Base-by-base conservation (phyloP, 225 moss, liverwort and hornwort species). In the Neckera pumila region DNA sequence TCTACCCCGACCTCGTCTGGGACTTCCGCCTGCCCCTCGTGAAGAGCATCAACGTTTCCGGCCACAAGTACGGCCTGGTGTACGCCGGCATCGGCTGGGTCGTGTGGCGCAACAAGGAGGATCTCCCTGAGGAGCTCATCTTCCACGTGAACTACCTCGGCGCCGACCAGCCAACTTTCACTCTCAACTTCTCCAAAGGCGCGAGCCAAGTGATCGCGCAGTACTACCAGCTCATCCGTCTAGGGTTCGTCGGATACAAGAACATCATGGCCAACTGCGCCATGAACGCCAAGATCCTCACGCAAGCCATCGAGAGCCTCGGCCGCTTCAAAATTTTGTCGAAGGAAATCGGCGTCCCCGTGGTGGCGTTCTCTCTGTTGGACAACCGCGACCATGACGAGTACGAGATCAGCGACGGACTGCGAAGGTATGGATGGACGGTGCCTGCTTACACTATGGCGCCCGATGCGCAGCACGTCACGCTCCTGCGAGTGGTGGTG, bases 11-110 rank as follows among this genome's bases (percentile, higher is more conserved):
- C 28, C 23, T 94, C 11, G 90, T 90, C 5, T 94, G 94, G 94
- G 94, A 94, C 88, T 94, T 94, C 85, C 86, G 93, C 17, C 84
- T 94, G n/a, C 93, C 94, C 21, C 84, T 94, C 49, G 94, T 94
- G 34, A 94, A 83, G 79, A 93, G 93, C 83, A 94, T 94, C 88
- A 94, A 94, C 83, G 94, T 94, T 74, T 92, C 91, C 67, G 96
- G 97, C 23, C 97, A 97, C 92, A 97, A 97, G 80, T 97, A 97
- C 71, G 97, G 97, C 27, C 87, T 94, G 25, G 94, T 94, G 64
- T 94, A 94, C 80, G 91, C 94, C 14, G 94, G 94, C 33, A 93
- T 94, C 56, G 94, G 94, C 40, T 93, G 94, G 94, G 92, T 91
- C 25, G 87, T 94, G 34, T 94, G 94, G 93, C 89, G 94, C 45